Percentiles rank a stretch among this genome's conserved stretches.
Conservation (phyloP, 352 stramenopile genomes). For the Phytophthora litchii region DNA sequence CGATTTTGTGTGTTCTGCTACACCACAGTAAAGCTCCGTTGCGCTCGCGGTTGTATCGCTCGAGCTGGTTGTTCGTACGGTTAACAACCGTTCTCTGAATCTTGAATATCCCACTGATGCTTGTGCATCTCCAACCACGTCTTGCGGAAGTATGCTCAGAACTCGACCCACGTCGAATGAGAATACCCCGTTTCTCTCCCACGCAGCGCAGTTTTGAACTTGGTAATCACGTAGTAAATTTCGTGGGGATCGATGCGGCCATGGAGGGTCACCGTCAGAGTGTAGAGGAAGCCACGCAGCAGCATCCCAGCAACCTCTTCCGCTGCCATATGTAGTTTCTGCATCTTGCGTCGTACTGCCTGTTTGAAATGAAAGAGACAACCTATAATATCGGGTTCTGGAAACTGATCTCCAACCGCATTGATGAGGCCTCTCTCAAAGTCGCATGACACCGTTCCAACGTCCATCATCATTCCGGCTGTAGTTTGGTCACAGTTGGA, state of each 20-base stretch:
- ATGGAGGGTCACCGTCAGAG: slow-evolving; percentile 1
- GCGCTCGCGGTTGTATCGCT: slow-evolving; percentile 28
- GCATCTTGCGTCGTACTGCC: slow-evolving; percentile 17
- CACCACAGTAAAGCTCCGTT: slow-evolving; percentile 28
- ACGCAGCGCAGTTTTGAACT: background rate
- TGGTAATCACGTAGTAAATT: slow-evolving; percentile 1
- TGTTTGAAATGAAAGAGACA: slow-evolving; percentile 38
- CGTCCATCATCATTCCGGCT: slow-evolving; percentile 10
- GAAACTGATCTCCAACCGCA: slow-evolving; percentile 17
- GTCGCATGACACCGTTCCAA: slow-evolving; percentile 20
- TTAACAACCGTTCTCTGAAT: no score
- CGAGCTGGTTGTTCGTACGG: no score
- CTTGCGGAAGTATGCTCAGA: slow-evolving; percentile 27
- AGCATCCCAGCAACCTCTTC: slow-evolving; percentile 1
- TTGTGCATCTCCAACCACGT: slow-evolving; percentile 23
- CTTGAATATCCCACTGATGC: no score
- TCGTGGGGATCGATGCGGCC: slow-evolving; percentile 9
- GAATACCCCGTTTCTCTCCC: background rate
- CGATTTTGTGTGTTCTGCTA: no score
- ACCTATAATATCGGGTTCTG: slow-evolving; percentile 9
- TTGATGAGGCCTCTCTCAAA: slow-evolving; percentile 27
- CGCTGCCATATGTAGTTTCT: slow-evolving; percentile 5
- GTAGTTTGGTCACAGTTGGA: slow-evolving; percentile 4
- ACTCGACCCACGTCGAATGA: background rate
- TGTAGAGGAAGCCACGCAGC: slow-evolving; percentile 5